These are phyloP conservation scores for Isabelozyma heimii DNA, from an alignment of 805 yeast species.

Conservation along the genomic window DNA sequence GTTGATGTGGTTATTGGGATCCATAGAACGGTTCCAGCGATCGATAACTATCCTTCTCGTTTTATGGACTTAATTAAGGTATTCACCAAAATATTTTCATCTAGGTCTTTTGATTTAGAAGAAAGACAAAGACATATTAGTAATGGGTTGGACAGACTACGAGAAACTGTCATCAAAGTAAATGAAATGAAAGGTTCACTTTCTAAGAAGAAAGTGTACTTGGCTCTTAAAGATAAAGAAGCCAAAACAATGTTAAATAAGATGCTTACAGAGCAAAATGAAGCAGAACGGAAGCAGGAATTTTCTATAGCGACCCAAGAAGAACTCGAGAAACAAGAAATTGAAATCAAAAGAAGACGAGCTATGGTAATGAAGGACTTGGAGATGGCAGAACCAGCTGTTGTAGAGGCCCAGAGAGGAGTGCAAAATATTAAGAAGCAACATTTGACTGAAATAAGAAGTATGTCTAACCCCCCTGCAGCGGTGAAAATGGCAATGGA, in stretches of 20 bases:
- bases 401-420: constrained; percentile 78
- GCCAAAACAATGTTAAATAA: constrained; percentile 69
- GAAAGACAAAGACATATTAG: constrained; percentile 69
- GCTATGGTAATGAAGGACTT: constrained; percentile 58
- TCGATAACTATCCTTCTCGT: constrained; percentile 47
- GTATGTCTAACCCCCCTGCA: constrained; percentile 89
- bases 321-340: constrained; percentile 66
- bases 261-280: constrained; percentile 84
- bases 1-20: constrained; percentile 45
- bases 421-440: constrained; percentile 93
- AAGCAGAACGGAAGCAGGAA: constrained; percentile 86
- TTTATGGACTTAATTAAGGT: constrained; percentile 49
- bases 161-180: constrained; percentile 75
- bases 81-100: constrained; percentile 42
- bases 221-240: constrained; percentile 58
- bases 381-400: constrained; percentile 80
- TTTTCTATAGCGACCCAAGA: constrained; percentile 76
- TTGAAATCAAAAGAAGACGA: constrained; percentile 53
- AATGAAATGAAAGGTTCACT: constrained; percentile 54
- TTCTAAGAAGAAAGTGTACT: constrained; percentile 47
- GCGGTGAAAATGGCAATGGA: constrained; percentile 83
- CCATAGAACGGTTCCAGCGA: constrained; percentile 31
- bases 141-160: constrained; percentile 69
- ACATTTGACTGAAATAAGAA: constrained; percentile 82
- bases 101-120: constrained; percentile 50